phyloP scores from a whole-genome alignment of 2,329 filamentous ascomycete species.

The Colletotrichum lini region DNA sequence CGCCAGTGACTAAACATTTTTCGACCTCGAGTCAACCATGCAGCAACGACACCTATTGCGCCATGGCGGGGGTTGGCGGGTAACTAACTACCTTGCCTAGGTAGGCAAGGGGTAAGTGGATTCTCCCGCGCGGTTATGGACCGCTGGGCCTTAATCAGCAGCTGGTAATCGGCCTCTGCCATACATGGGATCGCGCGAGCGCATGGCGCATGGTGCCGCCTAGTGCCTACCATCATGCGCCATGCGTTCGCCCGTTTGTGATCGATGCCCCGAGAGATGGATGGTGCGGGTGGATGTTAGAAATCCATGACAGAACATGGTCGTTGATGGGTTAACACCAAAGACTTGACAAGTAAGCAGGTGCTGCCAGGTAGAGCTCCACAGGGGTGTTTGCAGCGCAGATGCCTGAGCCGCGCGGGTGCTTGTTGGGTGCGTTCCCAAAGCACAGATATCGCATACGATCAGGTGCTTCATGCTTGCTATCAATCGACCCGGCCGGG shows the following conservation, averaged over 20 bases:
- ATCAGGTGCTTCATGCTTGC: background rate
- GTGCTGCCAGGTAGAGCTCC: background rate
- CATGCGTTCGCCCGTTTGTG: background rate
- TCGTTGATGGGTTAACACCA: background rate
- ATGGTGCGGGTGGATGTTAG: background rate
- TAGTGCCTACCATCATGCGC: background rate
- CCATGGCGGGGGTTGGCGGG: background rate
- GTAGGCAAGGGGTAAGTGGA: constrained; percentile 9
- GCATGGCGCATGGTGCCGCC: background rate
- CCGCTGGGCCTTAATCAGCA: constrained; percentile 27
- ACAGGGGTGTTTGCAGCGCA: background rate
- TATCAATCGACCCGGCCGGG: too few species aligned
- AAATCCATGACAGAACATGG: background rate
- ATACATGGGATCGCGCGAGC: background rate
- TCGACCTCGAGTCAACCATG: background rate
- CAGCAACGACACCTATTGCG: background rate
- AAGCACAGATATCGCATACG: background rate
- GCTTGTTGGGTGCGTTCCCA: background rate
- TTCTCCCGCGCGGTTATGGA: constrained; percentile 38
- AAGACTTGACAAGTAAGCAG: constrained; percentile 5
- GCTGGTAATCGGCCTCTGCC: constrained; percentile 23
- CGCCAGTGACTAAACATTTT: background rate
- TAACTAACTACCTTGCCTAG: too few species aligned
- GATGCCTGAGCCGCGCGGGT: constrained; percentile 29
- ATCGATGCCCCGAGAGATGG: background rate